Evolutionary conservation across 768 basidiomycete genomes (phyloP), one percentile per base, ranked within the genome.

Genomic region (Amanita rubescens): DNA sequence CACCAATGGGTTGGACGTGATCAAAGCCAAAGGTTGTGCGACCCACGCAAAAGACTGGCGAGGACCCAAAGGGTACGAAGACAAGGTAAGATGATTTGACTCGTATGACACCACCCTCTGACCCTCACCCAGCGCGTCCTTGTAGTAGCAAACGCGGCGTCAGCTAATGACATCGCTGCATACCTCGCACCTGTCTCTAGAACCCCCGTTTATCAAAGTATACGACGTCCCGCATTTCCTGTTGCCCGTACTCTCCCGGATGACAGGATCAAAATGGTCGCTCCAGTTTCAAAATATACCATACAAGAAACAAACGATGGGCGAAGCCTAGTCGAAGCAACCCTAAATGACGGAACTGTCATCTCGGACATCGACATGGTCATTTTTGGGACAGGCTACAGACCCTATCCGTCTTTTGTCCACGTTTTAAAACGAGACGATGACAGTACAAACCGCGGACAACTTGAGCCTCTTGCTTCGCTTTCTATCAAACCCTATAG

Each of bases 71-170:
- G 66, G 63, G 2, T 72, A 69, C 52, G 67, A 72, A 53, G 63
- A 62, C 7, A 73, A 73, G 62, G 73, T 73, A 27, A 51, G 19
- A 5, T 35, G 19, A 12, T 33, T 25, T 20, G 44, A 15, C 19
- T 7, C 30, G 25, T 33, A 17, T 17, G 15, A 1, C 5, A 5
- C 14, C 7, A 12, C 7, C 17, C 12, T 17, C 33, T 37, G 17
- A 25, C 20, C 5, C 30, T 9, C 20, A 14, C n/a, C 17, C 6
- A 80, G 79, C 70, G 71, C 15, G 67, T 72, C 19, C 66, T 78
- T 0, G 68, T 80, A 9, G 61, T 80, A 3, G 79, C 75, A 10
- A 79, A 79, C 20, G 79, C 75, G 17, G 76, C 79, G 47, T 79
- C 78, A 1, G 68, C 71, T 33, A 80, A 80, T 57, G 79, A 80